These are phyloP conservation scores for Neckera pumila DNA, from an alignment of 225 moss, liverwort and hornwort genomes.

Conservation along the genomic window DNA sequence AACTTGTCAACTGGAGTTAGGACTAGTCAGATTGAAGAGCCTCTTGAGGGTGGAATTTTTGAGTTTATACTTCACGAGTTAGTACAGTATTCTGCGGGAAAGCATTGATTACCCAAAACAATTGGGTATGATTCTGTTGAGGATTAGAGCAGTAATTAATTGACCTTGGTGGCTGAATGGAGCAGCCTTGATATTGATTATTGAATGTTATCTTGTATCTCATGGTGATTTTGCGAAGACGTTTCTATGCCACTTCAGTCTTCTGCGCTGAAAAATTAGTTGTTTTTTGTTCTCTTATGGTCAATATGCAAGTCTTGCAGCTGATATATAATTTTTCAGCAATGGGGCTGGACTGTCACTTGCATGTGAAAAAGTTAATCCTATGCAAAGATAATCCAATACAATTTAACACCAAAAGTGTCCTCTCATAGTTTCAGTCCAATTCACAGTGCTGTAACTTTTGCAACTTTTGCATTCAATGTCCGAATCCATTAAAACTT, in stretches of 20 bases:
- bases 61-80: background rate
- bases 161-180: background rate
- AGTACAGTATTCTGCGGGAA: background rate
- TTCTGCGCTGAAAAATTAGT: background rate
- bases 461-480: too few relatives aligned
- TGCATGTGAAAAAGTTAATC: background rate
- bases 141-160: background rate
- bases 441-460: too few relatives aligned
- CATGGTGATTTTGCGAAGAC: background rate
- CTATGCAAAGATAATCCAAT: background rate
- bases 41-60: constrained; percentile 10
- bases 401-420: too few relatives aligned
- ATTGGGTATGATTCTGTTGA: background rate
- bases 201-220: background rate
- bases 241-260: background rate
- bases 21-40: background rate
- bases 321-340: background rate
- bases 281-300: background rate
- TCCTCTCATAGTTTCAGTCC: too few relatives aligned
- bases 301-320: background rate
- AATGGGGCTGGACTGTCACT: background rate
- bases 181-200: background rate
- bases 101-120: background rate
- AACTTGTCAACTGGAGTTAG: background rate
- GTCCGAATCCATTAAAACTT: too few relatives aligned